Evolutionary conservation across 768 basidiomycete genomes (phyloP).

Genomic region (Collybiopsis confluens): DNA sequence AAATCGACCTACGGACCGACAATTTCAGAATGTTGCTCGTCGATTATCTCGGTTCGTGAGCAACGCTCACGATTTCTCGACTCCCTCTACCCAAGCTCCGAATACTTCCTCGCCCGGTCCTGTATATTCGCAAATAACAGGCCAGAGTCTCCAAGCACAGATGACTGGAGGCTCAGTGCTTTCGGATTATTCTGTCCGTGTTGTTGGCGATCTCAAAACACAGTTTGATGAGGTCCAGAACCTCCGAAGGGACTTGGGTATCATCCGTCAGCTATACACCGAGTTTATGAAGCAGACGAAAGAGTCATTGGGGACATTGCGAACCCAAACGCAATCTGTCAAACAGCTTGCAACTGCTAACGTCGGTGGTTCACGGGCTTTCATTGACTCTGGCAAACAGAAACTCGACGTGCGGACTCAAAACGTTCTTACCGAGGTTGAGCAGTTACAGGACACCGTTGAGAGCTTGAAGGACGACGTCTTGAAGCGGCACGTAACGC

Average conservation of each 20-base stretch:
- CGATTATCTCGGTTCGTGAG: slow-evolving; percentile 66
- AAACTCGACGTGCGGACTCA: slow-evolving; percentile 89
- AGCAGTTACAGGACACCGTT: slow-evolving; percentile 88
- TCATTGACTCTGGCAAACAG: slow-evolving; percentile 88
- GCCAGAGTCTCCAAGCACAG: slow-evolving; percentile 65
- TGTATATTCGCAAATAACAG: slow-evolving; percentile 52
- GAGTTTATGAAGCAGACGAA: slow-evolving; percentile 94
- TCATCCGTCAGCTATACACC: slow-evolving; percentile 91
- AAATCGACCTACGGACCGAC: slow-evolving; percentile 68
- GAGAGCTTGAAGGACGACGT: slow-evolving; percentile 91
- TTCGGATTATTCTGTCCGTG: slow-evolving; percentile 68
- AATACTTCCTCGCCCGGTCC: slow-evolving; percentile 19
- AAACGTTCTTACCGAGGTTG: slow-evolving; percentile 86
- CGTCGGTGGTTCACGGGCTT: slow-evolving; percentile 81
- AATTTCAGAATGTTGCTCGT: slow-evolving; percentile 69
- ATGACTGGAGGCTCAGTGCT: slow-evolving; percentile 70
- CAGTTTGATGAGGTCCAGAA: slow-evolving; percentile 96
- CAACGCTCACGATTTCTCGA: slow-evolving; percentile 24
- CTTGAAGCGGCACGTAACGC: slow-evolving; percentile 80
- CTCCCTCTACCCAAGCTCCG: slow-evolving; percentile 16
- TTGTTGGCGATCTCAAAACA: slow-evolving; percentile 79
- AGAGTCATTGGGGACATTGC: slow-evolving; percentile 71
- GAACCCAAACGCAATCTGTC: slow-evolving; percentile 82
- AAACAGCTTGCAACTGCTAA: slow-evolving; percentile 79
- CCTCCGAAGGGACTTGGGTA: slow-evolving; percentile 86